phyloP scores from a whole-genome alignment of 345 rosid genomes.

The Populus ilicifolia region DNA sequence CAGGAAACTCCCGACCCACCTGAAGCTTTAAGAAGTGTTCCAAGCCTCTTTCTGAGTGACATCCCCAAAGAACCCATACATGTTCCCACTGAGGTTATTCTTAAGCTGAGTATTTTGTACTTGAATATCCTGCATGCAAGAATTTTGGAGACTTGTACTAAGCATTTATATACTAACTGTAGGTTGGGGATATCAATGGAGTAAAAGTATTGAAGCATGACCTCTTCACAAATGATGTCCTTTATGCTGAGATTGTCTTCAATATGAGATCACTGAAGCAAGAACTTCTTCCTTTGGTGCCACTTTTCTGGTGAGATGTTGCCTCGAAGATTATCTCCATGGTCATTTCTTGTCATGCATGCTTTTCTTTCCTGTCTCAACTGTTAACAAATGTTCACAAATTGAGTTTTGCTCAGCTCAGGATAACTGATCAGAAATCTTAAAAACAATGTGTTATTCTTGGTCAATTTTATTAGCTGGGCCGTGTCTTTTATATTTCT shows the following conservation, averaged over 20 bases:
- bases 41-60: slow-evolving; percentile 67
- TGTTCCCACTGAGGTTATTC: slow-evolving; percentile 72
- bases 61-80: slow-evolving; percentile 81
- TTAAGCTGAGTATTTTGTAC: slow-evolving; percentile 12
- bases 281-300: slow-evolving; percentile 85
- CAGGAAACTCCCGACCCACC: slow-evolving; percentile 98
- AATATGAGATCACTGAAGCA: slow-evolving; percentile 77
- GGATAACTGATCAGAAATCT: not conserved
- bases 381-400: not conserved
- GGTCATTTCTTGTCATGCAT: slow-evolving; percentile 6
- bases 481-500: not conserved
- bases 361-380: not conserved
- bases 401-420: not conserved
- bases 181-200: slow-evolving; percentile 84
- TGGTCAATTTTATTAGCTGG: not conserved
- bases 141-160: not conserved
- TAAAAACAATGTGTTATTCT: not conserved
- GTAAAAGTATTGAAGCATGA: slow-evolving; percentile 86
- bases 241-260: slow-evolving; percentile 83
- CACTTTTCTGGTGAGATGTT: slow-evolving; percentile 81
- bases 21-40: slow-evolving; percentile 78
- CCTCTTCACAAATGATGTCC: slow-evolving; percentile 92
- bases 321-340: slow-evolving; percentile 6
- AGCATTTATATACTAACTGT: slow-evolving; percentile 15
- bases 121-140: slow-evolving; percentile 4